Percentiles rank a stretch among this genome's conserved stretches.
Evolutionary conservation across 805 yeast species (phyloP).

Genomic region (Ogataea thermomethanolica): DNA sequence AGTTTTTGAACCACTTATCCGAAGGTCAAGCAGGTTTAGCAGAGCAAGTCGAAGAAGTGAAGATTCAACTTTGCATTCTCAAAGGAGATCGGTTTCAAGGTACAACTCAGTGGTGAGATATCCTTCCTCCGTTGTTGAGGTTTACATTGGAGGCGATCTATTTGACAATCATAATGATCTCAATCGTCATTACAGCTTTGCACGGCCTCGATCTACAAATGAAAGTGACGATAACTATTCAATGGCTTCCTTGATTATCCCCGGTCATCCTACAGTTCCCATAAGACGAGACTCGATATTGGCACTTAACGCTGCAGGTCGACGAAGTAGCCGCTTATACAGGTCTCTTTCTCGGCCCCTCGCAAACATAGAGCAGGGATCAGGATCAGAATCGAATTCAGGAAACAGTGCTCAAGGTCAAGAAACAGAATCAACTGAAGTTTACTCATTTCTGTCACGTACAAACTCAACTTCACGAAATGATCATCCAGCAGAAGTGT

Average conservation of each 20-base stretch:
- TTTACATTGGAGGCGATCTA: constrained; percentile 21
- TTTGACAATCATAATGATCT: constrained; percentile 14
- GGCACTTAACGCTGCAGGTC: constrained; percentile 1
- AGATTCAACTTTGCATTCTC: constrained; percentile 1
- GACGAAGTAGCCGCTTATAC: not conserved
- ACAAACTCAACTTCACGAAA: not conserved
- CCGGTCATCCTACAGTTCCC: constrained; percentile 22
- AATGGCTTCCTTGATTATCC: constrained; percentile 21
- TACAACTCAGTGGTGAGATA: constrained; percentile 18
- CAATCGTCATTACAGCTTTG: constrained; percentile 19
- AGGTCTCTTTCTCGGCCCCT: not conserved
- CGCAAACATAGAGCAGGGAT: constrained; percentile 2
- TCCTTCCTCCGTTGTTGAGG: constrained; percentile 21
- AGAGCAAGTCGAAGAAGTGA: constrained; percentile 4
- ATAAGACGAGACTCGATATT: constrained; percentile 24
- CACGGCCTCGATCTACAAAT: constrained; percentile 17
- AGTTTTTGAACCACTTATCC: no score
- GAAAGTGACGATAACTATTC: constrained; percentile 20
- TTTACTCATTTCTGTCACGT: constrained; percentile 5
- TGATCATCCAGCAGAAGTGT: not conserved
- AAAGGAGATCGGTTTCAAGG: constrained; percentile 13
- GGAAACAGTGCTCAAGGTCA: not conserved
- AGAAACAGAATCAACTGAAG: not conserved
- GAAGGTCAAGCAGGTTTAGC: not conserved
- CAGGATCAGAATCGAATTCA: not conserved